These are phyloP conservation scores for Nymphaea thermarum DNA, from an alignment of 164 flowering plant genomes.

Conservation along the genomic window DNA sequence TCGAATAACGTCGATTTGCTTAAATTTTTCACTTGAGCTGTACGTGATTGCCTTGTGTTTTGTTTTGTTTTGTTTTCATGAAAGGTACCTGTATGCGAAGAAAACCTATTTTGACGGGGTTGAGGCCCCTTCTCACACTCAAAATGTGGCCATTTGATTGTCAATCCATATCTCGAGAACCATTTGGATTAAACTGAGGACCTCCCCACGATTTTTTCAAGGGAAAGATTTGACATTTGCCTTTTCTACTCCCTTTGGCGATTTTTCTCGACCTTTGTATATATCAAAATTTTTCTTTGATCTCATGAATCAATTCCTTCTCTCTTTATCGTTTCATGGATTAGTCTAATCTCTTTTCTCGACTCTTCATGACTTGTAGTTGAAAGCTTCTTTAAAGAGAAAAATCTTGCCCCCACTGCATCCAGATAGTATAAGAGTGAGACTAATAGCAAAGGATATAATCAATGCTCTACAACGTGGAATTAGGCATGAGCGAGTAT, in stretches of 20 bases:
- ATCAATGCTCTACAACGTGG: constrained; percentile 77
- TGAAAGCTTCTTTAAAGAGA: constrained; percentile 45
- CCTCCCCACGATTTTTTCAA: too few species aligned
- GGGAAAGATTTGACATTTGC: neutral
- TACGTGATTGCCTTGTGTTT: too few species aligned
- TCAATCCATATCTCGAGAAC: neutral
- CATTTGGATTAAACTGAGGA: neutral
- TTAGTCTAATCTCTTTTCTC: too few species aligned
- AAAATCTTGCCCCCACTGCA: constrained; percentile 76
- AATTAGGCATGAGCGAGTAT: constrained; percentile 43
- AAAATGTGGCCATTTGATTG: neutral
- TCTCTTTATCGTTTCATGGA: neutral
- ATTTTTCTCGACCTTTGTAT: neutral
- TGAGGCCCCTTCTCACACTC: neutral
- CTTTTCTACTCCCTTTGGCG: neutral
- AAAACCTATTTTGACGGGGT: too few species aligned
- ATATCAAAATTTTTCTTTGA: too few species aligned
- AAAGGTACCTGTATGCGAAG: neutral
- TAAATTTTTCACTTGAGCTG: too few species aligned
- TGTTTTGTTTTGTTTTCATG: neutral
- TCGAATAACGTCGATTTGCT: neutral
- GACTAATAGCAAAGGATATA: constrained; percentile 62
- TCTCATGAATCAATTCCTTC: neutral
- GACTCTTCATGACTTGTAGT: neutral
- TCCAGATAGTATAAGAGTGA: constrained; percentile 71